Evolutionary conservation across 2,329 filamentous ascomycete species (phyloP), one percentile per base, ranked within the genome.

Genomic region (Orbilia blumenaviensis): DNA sequence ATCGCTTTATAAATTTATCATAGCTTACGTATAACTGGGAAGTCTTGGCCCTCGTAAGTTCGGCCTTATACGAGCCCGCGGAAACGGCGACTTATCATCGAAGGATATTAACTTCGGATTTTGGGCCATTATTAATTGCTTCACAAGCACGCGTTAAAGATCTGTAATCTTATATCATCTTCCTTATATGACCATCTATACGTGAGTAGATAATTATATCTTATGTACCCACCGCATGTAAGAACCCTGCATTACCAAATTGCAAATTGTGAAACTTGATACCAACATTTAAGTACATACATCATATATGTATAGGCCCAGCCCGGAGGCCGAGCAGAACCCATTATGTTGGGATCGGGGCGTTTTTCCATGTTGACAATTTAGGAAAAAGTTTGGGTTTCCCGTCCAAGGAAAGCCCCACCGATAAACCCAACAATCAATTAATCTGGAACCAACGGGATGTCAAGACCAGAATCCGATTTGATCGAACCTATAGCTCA

Each of bases 371-470:
- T 9, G 10, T 38, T 56, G 16, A 56, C 52, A 38, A 14, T 38
- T 56, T 29, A 27, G 23, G 42, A 34, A 61, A 69, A 69, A 38
- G 52, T 61, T 56, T 56, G 50, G 50, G 46, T 41, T 60, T 68
- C 66, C 66, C 42, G 41, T 34, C 29, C 23, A 21, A 29, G 52
- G 64, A 3, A 36, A 42, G 62, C 21, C 42, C 66, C 52, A 54
- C 66, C 8, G 41, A n/a, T 25, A 38, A 56, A 38, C 52, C 52
- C 10, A 56, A 32, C 32, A 38, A 56, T 44, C 54, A 61, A 69
- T 69, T 38, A 62, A 62, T 62, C 66, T 62, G 66, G 41, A 60
- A 69, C 42, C 60, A 58, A 52, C 66, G 66, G 52, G 54, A 61
- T 52, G 54, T 52, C 66, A 69, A 61, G 52, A 25, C 32, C 54